These are phyloP conservation scores for Globisporangium emineosum DNA, from an alignment of 352 stramenopile species.

Conservation along the genomic window DNA sequence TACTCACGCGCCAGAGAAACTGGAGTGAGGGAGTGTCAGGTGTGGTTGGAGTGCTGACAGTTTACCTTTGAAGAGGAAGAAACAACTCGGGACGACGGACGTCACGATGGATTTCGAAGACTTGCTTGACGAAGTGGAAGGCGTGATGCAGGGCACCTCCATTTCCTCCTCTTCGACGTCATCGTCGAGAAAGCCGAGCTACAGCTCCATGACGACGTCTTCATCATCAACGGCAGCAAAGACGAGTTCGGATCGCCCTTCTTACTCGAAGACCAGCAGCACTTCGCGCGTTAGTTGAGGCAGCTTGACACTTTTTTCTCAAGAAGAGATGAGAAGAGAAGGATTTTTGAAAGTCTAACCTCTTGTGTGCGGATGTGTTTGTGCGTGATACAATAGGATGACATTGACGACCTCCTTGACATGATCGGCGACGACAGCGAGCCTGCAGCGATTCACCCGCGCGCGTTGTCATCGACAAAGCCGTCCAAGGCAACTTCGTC, in stretches of 20 bases:
- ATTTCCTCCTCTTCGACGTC: not conserved
- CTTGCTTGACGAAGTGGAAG: conserved; percentile 69
- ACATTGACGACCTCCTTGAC: conserved; percentile 74
- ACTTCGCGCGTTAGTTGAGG: conserved; percentile 5
- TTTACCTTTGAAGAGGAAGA: not conserved
- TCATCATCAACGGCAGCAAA: not conserved
- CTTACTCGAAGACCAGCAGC: conserved; percentile 5
- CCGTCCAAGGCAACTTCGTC: conserved; percentile 3
- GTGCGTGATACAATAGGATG: conserved; percentile 27
- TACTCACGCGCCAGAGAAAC: too few relatives aligned
- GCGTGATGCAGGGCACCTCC: conserved; percentile 41
- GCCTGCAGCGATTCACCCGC: conserved; percentile 29
- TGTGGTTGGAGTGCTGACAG: too few relatives aligned
- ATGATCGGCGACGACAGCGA: conserved; percentile 53
- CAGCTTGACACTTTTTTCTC: too few relatives aligned
- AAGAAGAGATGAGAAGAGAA: not conserved
- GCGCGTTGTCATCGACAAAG: conserved; percentile 10
- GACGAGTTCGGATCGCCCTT: not conserved
- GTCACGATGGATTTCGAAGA: conserved; percentile 64
- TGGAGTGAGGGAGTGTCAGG: too few relatives aligned
- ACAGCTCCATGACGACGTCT: not conserved
- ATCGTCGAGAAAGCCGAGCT: conserved; percentile 13
- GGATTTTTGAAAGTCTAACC: not conserved
- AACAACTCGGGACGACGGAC: not conserved
- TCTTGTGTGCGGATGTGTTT: too few relatives aligned